Conservation (phyloP, 306 rosid genomes). For the Leucaena leucocephala region DNA sequence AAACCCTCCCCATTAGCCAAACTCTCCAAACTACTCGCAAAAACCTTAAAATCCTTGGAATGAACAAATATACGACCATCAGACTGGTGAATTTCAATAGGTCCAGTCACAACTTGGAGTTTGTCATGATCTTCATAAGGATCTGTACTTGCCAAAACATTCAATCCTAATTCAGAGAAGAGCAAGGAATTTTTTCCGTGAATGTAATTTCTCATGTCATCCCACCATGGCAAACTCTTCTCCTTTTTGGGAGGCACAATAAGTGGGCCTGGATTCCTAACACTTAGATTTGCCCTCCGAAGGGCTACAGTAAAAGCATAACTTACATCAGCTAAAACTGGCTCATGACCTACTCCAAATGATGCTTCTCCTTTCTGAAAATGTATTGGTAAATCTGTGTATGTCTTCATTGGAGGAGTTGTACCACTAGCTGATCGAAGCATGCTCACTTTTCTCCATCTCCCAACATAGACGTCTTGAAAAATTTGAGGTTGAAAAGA, state of each 20-base stretch:
- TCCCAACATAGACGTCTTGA: slow-evolving; percentile 88
- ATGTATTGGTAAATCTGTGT: slow-evolving; percentile 70
- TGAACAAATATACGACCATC: slow-evolving; percentile 73
- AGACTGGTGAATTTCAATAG: slow-evolving; percentile 87
- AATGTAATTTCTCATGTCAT: slow-evolving; percentile 90
- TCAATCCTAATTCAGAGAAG: slow-evolving; percentile 66
- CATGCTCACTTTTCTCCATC: slow-evolving; percentile 91
- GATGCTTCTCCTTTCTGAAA: slow-evolving; percentile 77
- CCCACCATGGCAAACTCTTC: slow-evolving; percentile 98
- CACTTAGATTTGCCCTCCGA: slow-evolving; percentile 93
- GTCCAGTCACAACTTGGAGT: slow-evolving; percentile 63
- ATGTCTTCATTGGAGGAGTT: slow-evolving; percentile 94
- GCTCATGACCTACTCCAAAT: slow-evolving; percentile 94
- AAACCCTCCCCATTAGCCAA: slow-evolving; percentile 64
- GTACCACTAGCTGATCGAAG: slow-evolving; percentile 97
- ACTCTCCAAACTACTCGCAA: slow-evolving; percentile 78
- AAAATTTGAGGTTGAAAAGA: slow-evolving; percentile 88
- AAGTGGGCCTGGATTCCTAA: slow-evolving; percentile 57
- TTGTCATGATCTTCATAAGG: slow-evolving; percentile 93
- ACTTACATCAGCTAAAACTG: slow-evolving; percentile 86
- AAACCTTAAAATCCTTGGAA: slow-evolving; percentile 67
- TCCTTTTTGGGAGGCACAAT: slow-evolving; percentile 83
- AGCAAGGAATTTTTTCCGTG: slow-evolving; percentile 72
- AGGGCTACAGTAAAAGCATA: slow-evolving; percentile 91
- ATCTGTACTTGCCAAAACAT: slow-evolving; percentile 74